A percentile compares a stretch with the other conserved stretches of the same genome.
phyloP scores from a whole-genome alignment of 2,329 filamentous ascomycete species.

The Chaetomium globosum region DNA sequence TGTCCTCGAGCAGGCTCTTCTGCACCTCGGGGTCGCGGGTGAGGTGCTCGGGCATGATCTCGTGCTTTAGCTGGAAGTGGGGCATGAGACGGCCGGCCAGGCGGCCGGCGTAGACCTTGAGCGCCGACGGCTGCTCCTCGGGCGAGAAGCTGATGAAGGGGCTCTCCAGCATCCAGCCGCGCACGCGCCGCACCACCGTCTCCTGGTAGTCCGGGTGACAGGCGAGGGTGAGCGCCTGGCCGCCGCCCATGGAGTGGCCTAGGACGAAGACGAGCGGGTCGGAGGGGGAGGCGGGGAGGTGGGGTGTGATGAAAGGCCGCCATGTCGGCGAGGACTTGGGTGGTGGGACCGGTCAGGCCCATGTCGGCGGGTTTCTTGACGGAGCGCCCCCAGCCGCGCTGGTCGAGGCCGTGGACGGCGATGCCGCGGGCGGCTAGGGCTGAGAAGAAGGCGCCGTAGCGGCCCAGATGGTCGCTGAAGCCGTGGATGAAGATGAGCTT shows the following conservation, averaged over 20 bases:
- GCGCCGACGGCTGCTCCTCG: conserved; percentile 61
- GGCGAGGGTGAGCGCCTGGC: conserved; percentile 67
- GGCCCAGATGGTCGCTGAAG: conserved; percentile 82
- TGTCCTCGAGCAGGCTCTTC: conserved; percentile 64
- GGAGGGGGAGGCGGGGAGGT: conserved; percentile 50
- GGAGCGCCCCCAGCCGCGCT: conserved; percentile 84
- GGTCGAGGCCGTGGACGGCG: conserved; percentile 76
- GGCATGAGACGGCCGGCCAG: conserved; percentile 71
- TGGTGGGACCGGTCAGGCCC: conserved; percentile 74
- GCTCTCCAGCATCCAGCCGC: conserved; percentile 74
- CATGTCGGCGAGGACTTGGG: conserved; percentile 74
- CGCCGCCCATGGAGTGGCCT: conserved; percentile 91
- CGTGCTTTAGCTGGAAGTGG: conserved; percentile 65
- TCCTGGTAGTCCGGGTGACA: conserved; percentile 55
- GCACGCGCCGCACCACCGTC: conserved; percentile 58
- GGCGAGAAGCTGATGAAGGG: conserved; percentile 77
- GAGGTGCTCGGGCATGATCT: conserved; percentile 65
- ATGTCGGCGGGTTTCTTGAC: conserved; percentile 62
- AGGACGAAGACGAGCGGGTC: conserved; percentile 74
- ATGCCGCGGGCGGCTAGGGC: conserved; percentile 71
- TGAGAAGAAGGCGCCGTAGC: conserved; percentile 75
- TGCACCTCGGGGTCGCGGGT: conserved; percentile 68
- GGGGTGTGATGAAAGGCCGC: conserved; percentile 72
- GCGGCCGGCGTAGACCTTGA: conserved; percentile 68
- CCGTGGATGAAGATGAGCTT: conserved; percentile 84